Evolutionary conservation across 140 eudicot genomes (phyloP).

Genomic region (Bidens hawaiensis): DNA sequence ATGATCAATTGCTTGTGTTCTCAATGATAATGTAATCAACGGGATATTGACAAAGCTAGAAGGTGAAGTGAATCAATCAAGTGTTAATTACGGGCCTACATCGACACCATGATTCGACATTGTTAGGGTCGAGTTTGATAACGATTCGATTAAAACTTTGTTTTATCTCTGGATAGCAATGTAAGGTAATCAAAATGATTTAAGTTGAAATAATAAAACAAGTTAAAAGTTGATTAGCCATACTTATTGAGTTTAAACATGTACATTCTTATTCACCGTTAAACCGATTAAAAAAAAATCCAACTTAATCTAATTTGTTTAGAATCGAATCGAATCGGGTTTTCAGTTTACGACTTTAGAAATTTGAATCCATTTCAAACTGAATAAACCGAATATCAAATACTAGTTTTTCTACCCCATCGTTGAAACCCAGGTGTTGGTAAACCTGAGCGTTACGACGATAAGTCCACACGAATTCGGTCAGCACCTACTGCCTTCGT

Average conservation of each 20-base stretch:
- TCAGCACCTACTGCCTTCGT: too few species aligned
- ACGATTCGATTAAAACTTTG: background rate
- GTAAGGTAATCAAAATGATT: background rate
- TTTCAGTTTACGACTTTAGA: too few species aligned
- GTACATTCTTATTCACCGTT: too few species aligned
- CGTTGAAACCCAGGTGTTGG: too few species aligned
- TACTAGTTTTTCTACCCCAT: too few species aligned
- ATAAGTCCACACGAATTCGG: too few species aligned
- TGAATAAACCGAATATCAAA: too few species aligned
- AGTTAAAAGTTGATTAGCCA: background rate
- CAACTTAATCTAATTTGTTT: too few species aligned
- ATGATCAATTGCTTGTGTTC: slow-evolving; percentile 26
- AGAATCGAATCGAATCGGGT: too few species aligned
- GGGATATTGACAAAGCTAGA: slow-evolving; percentile 9
- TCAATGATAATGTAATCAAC: slow-evolving; percentile 32
- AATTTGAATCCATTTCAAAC: too few species aligned
- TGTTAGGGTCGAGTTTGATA: slow-evolving; percentile 11
- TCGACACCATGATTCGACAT: slow-evolving; percentile 2
- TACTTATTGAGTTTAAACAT: background rate
- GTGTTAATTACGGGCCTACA: slow-evolving; percentile 12
- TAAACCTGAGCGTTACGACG: too few species aligned
- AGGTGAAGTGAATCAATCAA: slow-evolving; percentile 32
- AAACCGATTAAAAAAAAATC: too few species aligned
- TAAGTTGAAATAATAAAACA: background rate
- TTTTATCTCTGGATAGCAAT: background rate